A percentile compares a stretch with the other conserved stretches of the same genome.
Conservation (phyloP, 208 protist genomes). For the Leishmania turanica region DNA sequence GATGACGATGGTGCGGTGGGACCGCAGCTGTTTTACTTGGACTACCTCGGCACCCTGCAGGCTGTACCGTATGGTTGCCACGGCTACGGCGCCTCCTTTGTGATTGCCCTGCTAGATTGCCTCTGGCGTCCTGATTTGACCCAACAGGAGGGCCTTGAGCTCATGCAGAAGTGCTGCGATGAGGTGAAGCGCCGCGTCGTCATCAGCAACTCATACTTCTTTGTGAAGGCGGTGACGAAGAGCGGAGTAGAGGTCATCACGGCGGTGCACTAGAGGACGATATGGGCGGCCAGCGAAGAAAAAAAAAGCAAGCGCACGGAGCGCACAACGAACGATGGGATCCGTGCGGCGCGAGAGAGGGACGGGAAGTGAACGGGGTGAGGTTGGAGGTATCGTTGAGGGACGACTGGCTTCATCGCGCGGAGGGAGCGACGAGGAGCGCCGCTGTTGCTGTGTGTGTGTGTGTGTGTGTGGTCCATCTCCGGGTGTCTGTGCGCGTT, state of each 20-base stretch:
- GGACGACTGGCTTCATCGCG: neutral
- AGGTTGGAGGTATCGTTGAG: neutral
- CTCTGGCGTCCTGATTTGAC: constrained; percentile 92
- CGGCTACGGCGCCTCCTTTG: constrained; percentile 94
- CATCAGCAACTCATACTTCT: constrained; percentile 89
- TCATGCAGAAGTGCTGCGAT: constrained; percentile 95
- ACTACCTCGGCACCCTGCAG: constrained; percentile 94
- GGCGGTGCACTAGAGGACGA: constrained; percentile 46
- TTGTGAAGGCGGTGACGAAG: constrained; percentile 92
- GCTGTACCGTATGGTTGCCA: constrained; percentile 93
- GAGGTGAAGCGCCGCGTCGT: constrained; percentile 92
- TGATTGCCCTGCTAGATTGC: constrained; percentile 89
- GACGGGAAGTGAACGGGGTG: neutral
- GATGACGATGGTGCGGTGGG: constrained; percentile 63
- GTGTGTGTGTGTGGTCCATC: neutral
- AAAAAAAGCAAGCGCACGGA: neutral
- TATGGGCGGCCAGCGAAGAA: neutral
- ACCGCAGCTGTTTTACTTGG: constrained; percentile 93
- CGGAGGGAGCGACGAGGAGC: neutral
- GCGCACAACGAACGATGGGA: neutral
- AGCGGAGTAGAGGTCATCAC: constrained; percentile 84
- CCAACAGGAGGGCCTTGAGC: constrained; percentile 86
- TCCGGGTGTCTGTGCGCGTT: neutral
- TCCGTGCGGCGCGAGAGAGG: neutral
- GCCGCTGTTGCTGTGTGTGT: neutral